Evolutionary conservation across 2,329 filamentous ascomycete genomes (phyloP).

Genomic region (Diaporthe sp.): DNA sequence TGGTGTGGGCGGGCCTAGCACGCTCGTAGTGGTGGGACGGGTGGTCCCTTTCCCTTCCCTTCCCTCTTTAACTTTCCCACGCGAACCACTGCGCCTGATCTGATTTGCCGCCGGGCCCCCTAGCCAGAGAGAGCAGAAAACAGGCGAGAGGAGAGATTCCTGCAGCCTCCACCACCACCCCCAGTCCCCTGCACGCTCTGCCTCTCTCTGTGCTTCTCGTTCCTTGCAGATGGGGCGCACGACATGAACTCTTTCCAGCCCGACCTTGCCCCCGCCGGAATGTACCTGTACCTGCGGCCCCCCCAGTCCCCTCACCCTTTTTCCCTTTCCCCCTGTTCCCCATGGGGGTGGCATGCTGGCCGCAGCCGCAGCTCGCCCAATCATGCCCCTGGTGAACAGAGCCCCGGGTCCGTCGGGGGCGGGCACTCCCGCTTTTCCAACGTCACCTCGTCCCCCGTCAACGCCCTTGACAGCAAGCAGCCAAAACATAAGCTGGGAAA

Average conservation of each 20-base stretch:
- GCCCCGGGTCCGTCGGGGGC: slow-evolving; percentile 30
- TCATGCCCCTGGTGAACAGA: slow-evolving; percentile 63
- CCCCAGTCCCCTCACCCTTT: too few relatives aligned
- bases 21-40: slow-evolving; percentile 23
- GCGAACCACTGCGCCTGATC: slow-evolving; percentile 30
- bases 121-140: background rate
- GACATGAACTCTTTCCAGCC: slow-evolving; percentile 36
- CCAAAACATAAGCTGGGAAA: slow-evolving; percentile 52
- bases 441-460: slow-evolving; percentile 14
- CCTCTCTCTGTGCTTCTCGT: background rate
- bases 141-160: slow-evolving; percentile 22
- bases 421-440: slow-evolving; percentile 12
- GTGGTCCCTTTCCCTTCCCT: slow-evolving; percentile 28
- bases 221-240: slow-evolving; percentile 20
- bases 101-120: slow-evolving; percentile 30
- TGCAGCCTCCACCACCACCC: slow-evolving; percentile 21
- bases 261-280: background rate
- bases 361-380: slow-evolving; percentile 63
- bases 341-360: too few relatives aligned
- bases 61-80: background rate
- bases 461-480: too few relatives aligned
- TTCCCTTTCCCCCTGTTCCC: slow-evolving; percentile 27
- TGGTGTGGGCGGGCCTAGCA: background rate
- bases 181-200: slow-evolving; percentile 10
- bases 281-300: slow-evolving; percentile 58